Evolutionary conservation across 768 basidiomycete species (phyloP).

Genomic region (Suillus decipiens): DNA sequence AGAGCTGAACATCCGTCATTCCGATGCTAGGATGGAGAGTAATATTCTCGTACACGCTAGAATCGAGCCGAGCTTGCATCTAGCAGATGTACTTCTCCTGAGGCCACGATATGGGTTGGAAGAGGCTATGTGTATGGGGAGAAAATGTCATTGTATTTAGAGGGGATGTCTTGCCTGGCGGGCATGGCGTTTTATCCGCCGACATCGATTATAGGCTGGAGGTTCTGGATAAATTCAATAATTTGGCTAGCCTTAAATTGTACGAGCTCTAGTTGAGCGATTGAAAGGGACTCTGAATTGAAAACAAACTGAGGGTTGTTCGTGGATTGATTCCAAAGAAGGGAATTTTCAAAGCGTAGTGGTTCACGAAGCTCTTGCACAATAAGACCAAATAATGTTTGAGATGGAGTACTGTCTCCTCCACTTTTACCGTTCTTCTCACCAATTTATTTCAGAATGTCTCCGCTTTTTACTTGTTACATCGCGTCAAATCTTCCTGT

Average conservation of each 20-base stretch:
- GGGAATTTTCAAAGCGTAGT: slow-evolving; percentile 7
- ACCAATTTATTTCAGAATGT: slow-evolving; percentile 14
- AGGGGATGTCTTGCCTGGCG: slow-evolving; percentile 83
- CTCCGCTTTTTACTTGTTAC: slow-evolving; percentile 20
- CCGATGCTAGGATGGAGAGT: slow-evolving; percentile 62
- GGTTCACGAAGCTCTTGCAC: slow-evolving; percentile 5
- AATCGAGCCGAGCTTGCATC: slow-evolving; percentile 14
- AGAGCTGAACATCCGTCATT: slow-evolving; percentile 64
- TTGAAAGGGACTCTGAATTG: slow-evolving; percentile 46
- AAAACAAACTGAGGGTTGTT: slow-evolving; percentile 21
- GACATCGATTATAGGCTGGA: slow-evolving; percentile 65
- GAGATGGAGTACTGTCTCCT: background rate
- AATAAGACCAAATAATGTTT: slow-evolving; percentile 11
- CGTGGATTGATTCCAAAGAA: slow-evolving; percentile 1
- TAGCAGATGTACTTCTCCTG: slow-evolving; percentile 26
- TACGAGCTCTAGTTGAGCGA: slow-evolving; percentile 74
- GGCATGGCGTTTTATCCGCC: slow-evolving; percentile 64
- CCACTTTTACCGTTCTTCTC: background rate
- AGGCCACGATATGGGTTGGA: slow-evolving; percentile 54
- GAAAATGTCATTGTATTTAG: slow-evolving; percentile 83
- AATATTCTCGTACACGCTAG: slow-evolving; percentile 58
- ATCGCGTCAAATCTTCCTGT: background rate
- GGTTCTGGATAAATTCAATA: slow-evolving; percentile 68
- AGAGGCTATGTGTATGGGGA: slow-evolving; percentile 82
- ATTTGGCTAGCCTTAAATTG: slow-evolving; percentile 78